phyloP scores from a whole-genome alignment of 2,329 filamentous ascomycete species.

The Leptodontidium sp. region DNA sequence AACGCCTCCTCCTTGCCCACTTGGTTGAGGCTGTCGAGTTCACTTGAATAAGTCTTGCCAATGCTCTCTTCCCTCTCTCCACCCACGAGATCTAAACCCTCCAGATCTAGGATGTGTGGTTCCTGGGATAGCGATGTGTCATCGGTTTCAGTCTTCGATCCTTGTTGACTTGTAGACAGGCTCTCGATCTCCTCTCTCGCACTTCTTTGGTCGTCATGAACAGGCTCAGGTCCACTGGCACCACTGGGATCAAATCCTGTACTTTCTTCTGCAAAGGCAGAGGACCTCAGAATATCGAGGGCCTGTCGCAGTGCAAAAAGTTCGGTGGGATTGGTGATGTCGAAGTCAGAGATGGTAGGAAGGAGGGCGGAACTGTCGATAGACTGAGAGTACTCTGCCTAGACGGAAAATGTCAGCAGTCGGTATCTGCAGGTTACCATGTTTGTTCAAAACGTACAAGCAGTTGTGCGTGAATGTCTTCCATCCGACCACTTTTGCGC shows the following conservation, averaged over 20 bases:
- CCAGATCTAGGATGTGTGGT: slow-evolving; percentile 39
- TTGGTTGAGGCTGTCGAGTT: slow-evolving; percentile 55
- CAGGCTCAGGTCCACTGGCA: slow-evolving; percentile 57
- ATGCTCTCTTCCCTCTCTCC: slow-evolving; percentile 57
- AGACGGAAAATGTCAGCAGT: slow-evolving; percentile 2
- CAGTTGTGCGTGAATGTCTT: slow-evolving; percentile 29
- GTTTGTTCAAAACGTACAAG: slow-evolving; percentile 26
- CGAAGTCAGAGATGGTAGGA: slow-evolving; percentile 78
- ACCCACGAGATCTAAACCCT: slow-evolving; percentile 38
- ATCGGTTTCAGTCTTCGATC: slow-evolving; percentile 43
- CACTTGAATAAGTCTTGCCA: slow-evolving; percentile 31
- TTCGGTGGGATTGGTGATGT: slow-evolving; percentile 62
- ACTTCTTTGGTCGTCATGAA: slow-evolving; percentile 29
- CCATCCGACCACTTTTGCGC: slow-evolving; percentile 19
- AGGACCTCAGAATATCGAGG: slow-evolving; percentile 70
- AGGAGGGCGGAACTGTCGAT: slow-evolving; percentile 81
- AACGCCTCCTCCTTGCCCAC: slow-evolving; percentile 72
- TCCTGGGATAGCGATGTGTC: slow-evolving; percentile 43
- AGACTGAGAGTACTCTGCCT: slow-evolving; percentile 74
- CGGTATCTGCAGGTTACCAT: neutral
- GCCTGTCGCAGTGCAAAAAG: slow-evolving; percentile 63
- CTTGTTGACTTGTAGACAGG: slow-evolving; percentile 37
- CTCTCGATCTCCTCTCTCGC: slow-evolving; percentile 35
- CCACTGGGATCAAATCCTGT: slow-evolving; percentile 83
- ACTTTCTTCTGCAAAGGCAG: slow-evolving; percentile 72